Conservation (phyloP, 139 green algal species). For the Astrephomene gubernaculifera region DNA sequence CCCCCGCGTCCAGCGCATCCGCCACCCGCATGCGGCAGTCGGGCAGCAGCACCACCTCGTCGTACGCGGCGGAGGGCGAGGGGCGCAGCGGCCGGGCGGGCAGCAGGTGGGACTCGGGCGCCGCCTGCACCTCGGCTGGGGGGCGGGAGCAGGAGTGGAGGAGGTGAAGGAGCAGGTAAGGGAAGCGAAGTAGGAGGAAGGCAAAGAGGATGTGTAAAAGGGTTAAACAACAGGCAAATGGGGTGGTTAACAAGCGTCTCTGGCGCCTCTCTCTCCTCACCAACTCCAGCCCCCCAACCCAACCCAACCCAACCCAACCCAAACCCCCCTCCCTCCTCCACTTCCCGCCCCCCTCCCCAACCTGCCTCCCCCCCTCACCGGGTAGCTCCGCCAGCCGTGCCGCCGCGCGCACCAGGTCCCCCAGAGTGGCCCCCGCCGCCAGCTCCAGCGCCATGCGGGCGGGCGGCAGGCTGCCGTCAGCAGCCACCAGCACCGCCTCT, state of each 20-base stretch:
- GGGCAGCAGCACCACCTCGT: conserved; percentile 41
- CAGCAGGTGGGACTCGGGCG: conserved; percentile 25
- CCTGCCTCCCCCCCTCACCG: background rate
- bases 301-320: background rate
- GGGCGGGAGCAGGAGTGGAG: background rate
- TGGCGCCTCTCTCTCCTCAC: no score
- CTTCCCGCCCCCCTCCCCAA: background rate
- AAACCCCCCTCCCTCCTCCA: no score
- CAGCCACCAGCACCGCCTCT: conserved; percentile 69
- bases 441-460: conserved; percentile 59
- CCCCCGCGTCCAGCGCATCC: conserved; percentile 37
- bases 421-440: conserved; percentile 53
- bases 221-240: background rate
- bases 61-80: background rate
- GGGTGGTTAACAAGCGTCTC: no score
- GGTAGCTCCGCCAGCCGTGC: conserved; percentile 31
- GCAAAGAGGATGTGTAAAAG: no score
- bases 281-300: no score
- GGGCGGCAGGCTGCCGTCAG: conserved; percentile 55
- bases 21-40: conserved; percentile 28
- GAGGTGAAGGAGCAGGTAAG: background rate
- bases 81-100: conserved; percentile 21
- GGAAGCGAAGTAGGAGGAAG: no score
- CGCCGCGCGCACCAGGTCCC: conserved; percentile 64
- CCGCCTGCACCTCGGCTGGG: background rate